Conservation (phyloP, 2,329 filamentous ascomycete species). For the Fusarium falciforme region DNA sequence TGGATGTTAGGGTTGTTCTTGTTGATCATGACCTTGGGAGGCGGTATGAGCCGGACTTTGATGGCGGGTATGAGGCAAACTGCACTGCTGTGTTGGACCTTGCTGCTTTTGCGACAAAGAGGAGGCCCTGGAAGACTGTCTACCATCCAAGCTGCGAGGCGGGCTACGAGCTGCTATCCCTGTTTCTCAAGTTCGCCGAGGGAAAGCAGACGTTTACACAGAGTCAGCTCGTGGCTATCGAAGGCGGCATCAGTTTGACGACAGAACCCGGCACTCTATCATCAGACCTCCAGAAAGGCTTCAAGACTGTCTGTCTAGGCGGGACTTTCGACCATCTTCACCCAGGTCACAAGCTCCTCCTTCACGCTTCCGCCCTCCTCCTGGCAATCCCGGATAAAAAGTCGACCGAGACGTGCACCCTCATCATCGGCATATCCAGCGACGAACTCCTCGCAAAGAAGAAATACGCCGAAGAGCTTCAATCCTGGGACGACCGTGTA, state of each 20-base stretch:
- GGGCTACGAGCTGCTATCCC: conserved; percentile 67
- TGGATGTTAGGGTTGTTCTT: conserved; percentile 81
- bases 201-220: conserved; percentile 59
- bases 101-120: conserved; percentile 62
- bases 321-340: conserved; percentile 98
- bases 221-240: conserved; percentile 63
- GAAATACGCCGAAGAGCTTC: conserved; percentile 83
- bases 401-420: conserved; percentile 59
- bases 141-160: conserved; percentile 75
- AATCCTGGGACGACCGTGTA: conserved; percentile 83
- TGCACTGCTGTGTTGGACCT: conserved; percentile 63
- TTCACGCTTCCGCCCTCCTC: conserved; percentile 86
- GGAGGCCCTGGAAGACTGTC: conserved; percentile 71
- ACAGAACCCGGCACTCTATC: neutral
- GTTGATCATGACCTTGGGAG: conserved; percentile 68
- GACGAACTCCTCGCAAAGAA: conserved; percentile 90
- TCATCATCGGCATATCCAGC: conserved; percentile 89
- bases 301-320: conserved; percentile 75
- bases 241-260: conserved; percentile 62
- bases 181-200: conserved; percentile 61
- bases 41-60: conserved; percentile 47
- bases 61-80: conserved; percentile 55
- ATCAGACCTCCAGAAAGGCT: conserved; percentile 29
- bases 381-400: conserved; percentile 63
- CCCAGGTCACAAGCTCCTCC: conserved; percentile 92